Evolutionary conservation across 2,329 filamentous ascomycete species (phyloP), one percentile per base, ranked within the genome.

Genomic region (Clonostachys chloroleuca): DNA sequence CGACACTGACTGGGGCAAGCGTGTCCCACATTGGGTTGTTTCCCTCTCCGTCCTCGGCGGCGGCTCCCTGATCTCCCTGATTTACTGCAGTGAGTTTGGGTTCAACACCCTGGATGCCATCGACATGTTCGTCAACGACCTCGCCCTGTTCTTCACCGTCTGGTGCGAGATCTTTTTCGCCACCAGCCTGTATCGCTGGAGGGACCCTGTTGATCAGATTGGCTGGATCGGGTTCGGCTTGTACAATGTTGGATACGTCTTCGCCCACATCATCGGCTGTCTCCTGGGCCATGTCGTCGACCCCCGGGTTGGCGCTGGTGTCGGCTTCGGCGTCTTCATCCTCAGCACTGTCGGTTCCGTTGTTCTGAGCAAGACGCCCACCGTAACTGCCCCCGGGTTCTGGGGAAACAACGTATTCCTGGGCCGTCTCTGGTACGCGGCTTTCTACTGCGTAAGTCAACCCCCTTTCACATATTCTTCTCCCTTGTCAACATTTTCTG

Each of bases 61-160:
- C 0, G 75, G 68, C 0, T 75, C 73, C 42, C 61, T 78, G 2
- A 63, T 78, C 42, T 75, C 71, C 12, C 58, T 81, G 3, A 68
- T 74, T 0, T 80, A 79, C 51, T 78, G 75, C 56, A 78, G 76
- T 0, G 65, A 78, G 39, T 78, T 79, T 34, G 76, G 77, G 0
- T 80, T 75, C 54, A 72, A 73, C 47, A 60, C 75, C 0, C 63
- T 80, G 0, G 71, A 77, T 47, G 76, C 74, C 0, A 65, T 79
- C 5, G 77, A 80, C 44, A 62, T 68, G 10, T 80, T 70, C 65
- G 67, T 78, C 52, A 80, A 78, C 55, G 74, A 79, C 44, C 54
- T 77, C 4, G 62, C 70, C 12, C 60, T 80, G 12, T 67, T 80
- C 49, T 71, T 81, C 55, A 68, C 78, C 40, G 66, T 81, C 48